phyloP scores from a whole-genome alignment of 2,329 filamentous ascomycete genomes.

The Pochonia chlamydosporia region DNA sequence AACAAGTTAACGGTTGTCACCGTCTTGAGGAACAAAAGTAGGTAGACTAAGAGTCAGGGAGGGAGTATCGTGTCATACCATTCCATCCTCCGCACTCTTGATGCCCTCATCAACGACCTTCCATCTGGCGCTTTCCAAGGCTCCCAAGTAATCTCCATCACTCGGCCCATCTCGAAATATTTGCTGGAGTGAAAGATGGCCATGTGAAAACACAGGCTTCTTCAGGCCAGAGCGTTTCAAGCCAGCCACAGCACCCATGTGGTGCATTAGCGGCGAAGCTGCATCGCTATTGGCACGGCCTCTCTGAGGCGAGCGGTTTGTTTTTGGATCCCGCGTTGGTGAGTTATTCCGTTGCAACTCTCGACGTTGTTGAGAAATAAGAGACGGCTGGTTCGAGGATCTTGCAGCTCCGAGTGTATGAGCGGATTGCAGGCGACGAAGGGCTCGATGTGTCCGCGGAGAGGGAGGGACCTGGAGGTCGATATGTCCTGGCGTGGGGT shows the following conservation, averaged over 20 bases:
- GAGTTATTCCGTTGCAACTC: conserved; percentile 34
- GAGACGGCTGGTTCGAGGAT: conserved; percentile 42
- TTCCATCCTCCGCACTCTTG: conserved; percentile 73
- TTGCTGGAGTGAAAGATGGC: conserved; percentile 61
- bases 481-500: conserved; percentile 19
- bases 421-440: conserved; percentile 71
- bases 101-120: conserved; percentile 72
- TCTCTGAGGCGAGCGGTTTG: conserved; percentile 44
- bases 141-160: conserved; percentile 60
- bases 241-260: conserved; percentile 29
- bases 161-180: conserved; percentile 76
- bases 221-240: conserved; percentile 33
- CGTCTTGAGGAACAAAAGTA: neutral
- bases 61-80: too few relatives aligned
- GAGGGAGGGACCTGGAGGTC: conserved; percentile 52
- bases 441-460: conserved; percentile 58
- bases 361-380: conserved; percentile 59
- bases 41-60: too few relatives aligned
- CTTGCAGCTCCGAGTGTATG: conserved; percentile 57
- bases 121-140: conserved; percentile 64
- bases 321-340: conserved; percentile 20
- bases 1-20: neutral
- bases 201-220: conserved; percentile 43
- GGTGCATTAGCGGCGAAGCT: conserved; percentile 32
- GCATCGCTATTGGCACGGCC: conserved; percentile 71